Base-by-base conservation (phyloP, 73 alveolate genomes). In the Symbiodinium pilosum region DNA sequence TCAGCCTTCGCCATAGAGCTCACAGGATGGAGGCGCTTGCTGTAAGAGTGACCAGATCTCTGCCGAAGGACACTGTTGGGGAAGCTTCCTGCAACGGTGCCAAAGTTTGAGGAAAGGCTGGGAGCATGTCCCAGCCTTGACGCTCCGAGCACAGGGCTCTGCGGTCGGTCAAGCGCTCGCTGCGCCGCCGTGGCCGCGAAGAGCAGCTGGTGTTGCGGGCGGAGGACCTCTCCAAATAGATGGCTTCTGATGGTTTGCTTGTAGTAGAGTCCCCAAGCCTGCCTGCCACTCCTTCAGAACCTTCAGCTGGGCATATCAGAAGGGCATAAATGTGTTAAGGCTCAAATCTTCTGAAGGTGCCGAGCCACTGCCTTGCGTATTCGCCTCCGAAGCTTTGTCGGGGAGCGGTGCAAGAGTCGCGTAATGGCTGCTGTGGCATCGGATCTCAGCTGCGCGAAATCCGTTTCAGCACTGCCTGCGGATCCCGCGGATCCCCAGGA, bases 131-230 rank as follows among this genome's bases (percentile, higher is more conserved):
- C 21, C 59, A 14, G 59, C 59, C n/a, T 9, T 47, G 59, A 6
- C 59, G 59, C 21, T 14, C 59, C 14, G 21, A 14, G 59, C 59
- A 6, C 59, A 14, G 59, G 59, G 21, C 59, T 14, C 14, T 14
- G 59, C 59, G 81, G 41, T 18, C 81, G 81, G 39, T 3, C 38
- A 9, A 64, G 81, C 18, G 41, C 81, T 24, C 81, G 81, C 14
- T 64, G 81, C 24, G 81, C 81, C 81, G 81, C 81, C 38, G 81
- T 64, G 81, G 81, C 81, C 81, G 34, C 30, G 81, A 64, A 64
- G 26, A 64, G 81, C 38, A 64, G 81, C 81, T 64, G 81, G 81
- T 64, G 81, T 14, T 64, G 81, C 81, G 81, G 81, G 18, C 81
- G 81, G 39, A 64, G 24, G 21, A 64, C 81, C 81, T 64, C 39